Evolutionary conservation across 805 yeast genomes (phyloP), one percentile per base, ranked within the genome.

Genomic region (Candida broadrunensis): DNA sequence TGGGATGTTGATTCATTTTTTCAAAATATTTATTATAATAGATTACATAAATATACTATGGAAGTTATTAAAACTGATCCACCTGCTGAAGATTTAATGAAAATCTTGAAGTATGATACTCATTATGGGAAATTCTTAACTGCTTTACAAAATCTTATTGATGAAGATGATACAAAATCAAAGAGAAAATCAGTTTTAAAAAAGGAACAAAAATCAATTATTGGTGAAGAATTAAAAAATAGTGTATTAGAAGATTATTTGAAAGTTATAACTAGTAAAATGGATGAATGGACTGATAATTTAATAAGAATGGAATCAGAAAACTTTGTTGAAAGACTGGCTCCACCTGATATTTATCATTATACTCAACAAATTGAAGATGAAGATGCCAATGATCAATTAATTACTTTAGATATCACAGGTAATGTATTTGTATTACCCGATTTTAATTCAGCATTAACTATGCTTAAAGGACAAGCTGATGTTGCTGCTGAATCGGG

Each of bases 401-500:
- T 61, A 4, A 45, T 67, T 7, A 51, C 48, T 37, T 39, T 60
- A 20, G 71, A 63, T 19, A 56, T 65, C 23, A 66, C 59, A 42
- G 77, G 80, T 12, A 67, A 77, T 13, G 71, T 67, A 2, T 72
- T 72, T 37, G 88, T 83, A 19, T 65, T 88, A 41, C 88, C 88
- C 41, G 93, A 88, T 41, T 85, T 88, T 39, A 83, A 81, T 45
- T 82, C 85, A 4, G 82, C 89, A 21, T 81, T 86, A 58, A 80
- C 85, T 46, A 84, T 88, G 83, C 78, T 88, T 43, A 81, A 83
- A n/a, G 96, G 88, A 55, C 96, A 89, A 59, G 83, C 88, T 13
- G 95, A 85, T 46, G 90, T 85, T 5, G 93, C 95, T 0, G 86
- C 89, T 0, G 90, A 84, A 24, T 80, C 91, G 3, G 87, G 88